These are phyloP conservation scores for Dichotomopilus funicola DNA, from an alignment of 2,329 filamentous ascomycete species.

Conservation along the genomic window DNA sequence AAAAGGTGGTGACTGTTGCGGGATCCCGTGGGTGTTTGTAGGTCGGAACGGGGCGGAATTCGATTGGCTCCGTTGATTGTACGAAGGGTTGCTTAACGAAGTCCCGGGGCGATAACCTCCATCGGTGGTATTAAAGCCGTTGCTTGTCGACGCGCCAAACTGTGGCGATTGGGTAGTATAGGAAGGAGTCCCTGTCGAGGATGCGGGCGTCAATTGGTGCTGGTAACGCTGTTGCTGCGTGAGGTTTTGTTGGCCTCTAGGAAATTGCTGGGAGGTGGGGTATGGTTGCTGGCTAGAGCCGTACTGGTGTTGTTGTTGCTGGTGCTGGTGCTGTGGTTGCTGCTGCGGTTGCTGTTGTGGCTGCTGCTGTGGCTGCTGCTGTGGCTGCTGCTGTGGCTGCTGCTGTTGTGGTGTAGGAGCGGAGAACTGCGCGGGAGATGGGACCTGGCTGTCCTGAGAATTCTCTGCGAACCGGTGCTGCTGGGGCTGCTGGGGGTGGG, in stretches of 20 bases:
- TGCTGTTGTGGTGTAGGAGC: no score
- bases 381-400: slow-evolving; percentile 14
- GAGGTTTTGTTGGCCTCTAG: slow-evolving; percentile 20
- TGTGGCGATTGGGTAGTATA: slow-evolving; percentile 25
- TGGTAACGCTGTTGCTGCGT: slow-evolving; percentile 24
- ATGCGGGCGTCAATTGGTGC: slow-evolving; percentile 22
- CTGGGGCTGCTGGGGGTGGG: slow-evolving; percentile 22
- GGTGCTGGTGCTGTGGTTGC: neutral
- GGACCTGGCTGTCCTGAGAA: no score
- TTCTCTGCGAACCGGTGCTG: slow-evolving; percentile 10
- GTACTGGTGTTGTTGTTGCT: slow-evolving; percentile 18
- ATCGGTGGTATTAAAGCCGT: slow-evolving; percentile 20
- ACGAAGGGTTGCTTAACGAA: slow-evolving; percentile 19
- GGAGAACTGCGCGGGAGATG: no score
- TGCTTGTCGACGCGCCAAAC: slow-evolving; percentile 21
- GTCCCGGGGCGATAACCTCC: slow-evolving; percentile 22
- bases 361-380: slow-evolving; percentile 12
- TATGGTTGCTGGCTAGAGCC: slow-evolving; percentile 22
- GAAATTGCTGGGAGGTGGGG: slow-evolving; percentile 17
- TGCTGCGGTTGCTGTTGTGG: neutral
- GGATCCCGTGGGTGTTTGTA: slow-evolving; percentile 17
- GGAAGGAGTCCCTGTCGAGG: slow-evolving; percentile 18
- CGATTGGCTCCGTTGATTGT: slow-evolving; percentile 22
- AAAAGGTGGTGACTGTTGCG: slow-evolving; percentile 19
- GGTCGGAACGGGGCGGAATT: slow-evolving; percentile 15